phyloP scores from a whole-genome alignment of 78 protist genomes.

The Carpediemonas membranifera region DNA sequence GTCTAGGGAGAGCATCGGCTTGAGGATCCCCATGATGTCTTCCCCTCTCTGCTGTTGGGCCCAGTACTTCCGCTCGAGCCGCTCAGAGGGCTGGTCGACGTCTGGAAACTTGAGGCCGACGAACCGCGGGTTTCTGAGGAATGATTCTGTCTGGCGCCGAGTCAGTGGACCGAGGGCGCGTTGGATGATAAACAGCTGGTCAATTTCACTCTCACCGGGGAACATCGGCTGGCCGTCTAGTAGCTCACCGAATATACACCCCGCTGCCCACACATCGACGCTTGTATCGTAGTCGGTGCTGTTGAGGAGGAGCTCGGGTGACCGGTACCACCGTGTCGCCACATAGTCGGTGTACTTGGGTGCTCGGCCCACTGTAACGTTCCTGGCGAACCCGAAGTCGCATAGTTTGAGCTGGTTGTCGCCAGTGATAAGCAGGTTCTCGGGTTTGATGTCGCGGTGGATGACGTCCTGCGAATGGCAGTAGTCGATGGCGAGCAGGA shows the following conservation, averaged over 20 bases:
- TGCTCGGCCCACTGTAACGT: not conserved
- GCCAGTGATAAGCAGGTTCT: slow-evolving; percentile 43
- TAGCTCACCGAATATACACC: slow-evolving; percentile 62
- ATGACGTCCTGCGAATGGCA: slow-evolving; percentile 31
- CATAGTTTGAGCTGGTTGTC: slow-evolving; percentile 37
- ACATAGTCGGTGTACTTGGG: slow-evolving; percentile 58
- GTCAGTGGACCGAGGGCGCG: not conserved
- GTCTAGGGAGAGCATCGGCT: slow-evolving; percentile 16
- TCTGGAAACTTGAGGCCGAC: slow-evolving; percentile 25
- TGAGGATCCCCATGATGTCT: slow-evolving; percentile 14
- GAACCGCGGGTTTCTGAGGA: slow-evolving; percentile 36
- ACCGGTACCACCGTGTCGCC: slow-evolving; percentile 70
- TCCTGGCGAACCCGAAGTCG: slow-evolving; percentile 49
- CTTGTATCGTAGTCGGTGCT: slow-evolving; percentile 23
- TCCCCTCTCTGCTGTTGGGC: slow-evolving; percentile 27
- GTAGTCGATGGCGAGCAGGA: slow-evolving; percentile 10
- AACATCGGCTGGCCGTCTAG: slow-evolving; percentile 52
- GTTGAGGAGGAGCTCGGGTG: slow-evolving; percentile 48
- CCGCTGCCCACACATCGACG: slow-evolving; percentile 61
- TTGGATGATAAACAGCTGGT: slow-evolving; percentile 32
- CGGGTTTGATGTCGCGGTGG: slow-evolving; percentile 50
- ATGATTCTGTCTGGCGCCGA: slow-evolving; percentile 3
- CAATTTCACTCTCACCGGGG: slow-evolving; percentile 60
- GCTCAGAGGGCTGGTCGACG: slow-evolving; percentile 30
- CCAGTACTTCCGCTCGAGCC: slow-evolving; percentile 26